phyloP scores from a whole-genome alignment of 1,139 yeast species.

The Magnusiomyces fungicola region DNA sequence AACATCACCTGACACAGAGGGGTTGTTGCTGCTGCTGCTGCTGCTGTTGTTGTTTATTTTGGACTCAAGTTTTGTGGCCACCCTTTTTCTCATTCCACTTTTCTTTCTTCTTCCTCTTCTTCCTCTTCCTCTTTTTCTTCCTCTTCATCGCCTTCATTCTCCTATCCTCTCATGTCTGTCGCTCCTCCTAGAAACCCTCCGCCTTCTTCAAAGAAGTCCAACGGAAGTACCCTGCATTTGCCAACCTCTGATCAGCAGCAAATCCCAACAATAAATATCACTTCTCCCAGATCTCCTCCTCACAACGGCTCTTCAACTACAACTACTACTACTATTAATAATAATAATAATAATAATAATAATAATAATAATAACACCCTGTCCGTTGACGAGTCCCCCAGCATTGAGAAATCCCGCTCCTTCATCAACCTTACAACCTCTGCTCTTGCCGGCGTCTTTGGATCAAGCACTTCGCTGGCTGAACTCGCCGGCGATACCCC shows the following conservation, averaged over 20 bases:
- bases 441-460: conserved; percentile 34
- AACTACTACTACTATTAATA: background rate
- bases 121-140: too few species aligned
- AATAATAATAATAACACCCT: background rate
- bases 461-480: conserved; percentile 33
- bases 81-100: too few species aligned
- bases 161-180: conserved; percentile 9
- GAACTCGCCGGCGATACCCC: conserved; percentile 32
- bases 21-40: too few species aligned
- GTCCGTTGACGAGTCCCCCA: background rate
- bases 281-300: too few species aligned
- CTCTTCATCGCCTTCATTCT: too few species aligned
- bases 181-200: conserved; percentile 10
- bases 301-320: too few species aligned
- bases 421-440: conserved; percentile 26
- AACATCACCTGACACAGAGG: too few species aligned
- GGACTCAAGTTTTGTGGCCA: too few species aligned
- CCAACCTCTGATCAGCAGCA: too few species aligned
- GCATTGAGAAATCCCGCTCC: conserved; percentile 15
- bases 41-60: too few species aligned
- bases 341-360: background rate
- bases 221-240: background rate
- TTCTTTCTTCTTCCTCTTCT: too few species aligned
- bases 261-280: too few species aligned
- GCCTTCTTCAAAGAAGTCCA: background rate